These are phyloP conservation scores for Penicillium polonicum DNA, from an alignment of 2,329 filamentous ascomycete genomes.

Conservation along the genomic window DNA sequence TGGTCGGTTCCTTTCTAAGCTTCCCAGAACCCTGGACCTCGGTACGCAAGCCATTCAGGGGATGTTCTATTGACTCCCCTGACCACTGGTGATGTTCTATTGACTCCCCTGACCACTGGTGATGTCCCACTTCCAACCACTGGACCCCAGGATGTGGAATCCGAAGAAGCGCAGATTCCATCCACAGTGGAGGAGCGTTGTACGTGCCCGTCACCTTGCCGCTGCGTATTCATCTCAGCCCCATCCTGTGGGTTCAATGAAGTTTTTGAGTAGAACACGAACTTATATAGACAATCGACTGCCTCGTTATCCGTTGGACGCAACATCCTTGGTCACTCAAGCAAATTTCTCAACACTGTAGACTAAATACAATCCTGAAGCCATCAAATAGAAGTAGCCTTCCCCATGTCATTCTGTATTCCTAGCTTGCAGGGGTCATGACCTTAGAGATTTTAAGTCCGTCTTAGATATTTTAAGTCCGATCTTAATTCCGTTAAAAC, in stretches of 20 bases:
- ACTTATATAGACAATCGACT: neutral
- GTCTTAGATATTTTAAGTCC: too few relatives aligned
- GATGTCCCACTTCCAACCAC: too few relatives aligned
- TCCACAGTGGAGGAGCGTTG: neutral
- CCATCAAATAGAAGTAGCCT: too few relatives aligned
- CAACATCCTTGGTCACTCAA: neutral
- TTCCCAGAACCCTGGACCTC: neutral
- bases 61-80: too few relatives aligned
- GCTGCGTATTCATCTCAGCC: neutral
- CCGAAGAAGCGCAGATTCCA: too few relatives aligned
- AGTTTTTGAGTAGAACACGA: neutral
- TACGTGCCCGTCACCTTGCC: neutral
- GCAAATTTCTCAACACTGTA: neutral
- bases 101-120: too few relatives aligned
- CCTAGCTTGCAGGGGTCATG: neutral
- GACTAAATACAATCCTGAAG: neutral
- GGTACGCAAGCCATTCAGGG: neutral
- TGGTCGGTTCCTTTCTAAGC: neutral
- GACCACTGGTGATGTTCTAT: too few relatives aligned
- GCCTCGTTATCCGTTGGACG: neutral
- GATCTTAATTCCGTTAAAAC: neutral
- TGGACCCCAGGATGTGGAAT: too few relatives aligned
- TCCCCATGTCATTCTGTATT: too few relatives aligned
- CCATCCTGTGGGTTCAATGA: neutral
- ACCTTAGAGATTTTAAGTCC: neutral